Base-by-base conservation (phyloP, 495 filamentous ascomycete species). In the Trichoderma reesei region DNA sequence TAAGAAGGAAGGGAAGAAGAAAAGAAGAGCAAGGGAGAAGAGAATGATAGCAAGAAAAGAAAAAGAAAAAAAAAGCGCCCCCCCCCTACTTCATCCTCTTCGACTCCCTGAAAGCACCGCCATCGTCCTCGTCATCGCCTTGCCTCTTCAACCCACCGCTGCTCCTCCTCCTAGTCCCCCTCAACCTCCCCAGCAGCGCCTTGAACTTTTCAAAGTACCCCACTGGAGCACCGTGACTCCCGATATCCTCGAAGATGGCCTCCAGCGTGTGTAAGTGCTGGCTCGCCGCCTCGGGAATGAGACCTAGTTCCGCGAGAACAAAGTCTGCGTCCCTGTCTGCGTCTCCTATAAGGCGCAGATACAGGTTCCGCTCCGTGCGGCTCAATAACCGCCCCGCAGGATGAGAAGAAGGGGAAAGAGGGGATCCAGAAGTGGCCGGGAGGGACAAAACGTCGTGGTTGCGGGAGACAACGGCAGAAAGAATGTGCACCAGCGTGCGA, bases 401-500 rank as follows among this genome's bases (percentile, higher is more conserved):
- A 26, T 26, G 26, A 26, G 26, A 26, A 26, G 26, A 26, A 26
- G 26, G 26, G 26, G 26, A 26, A 26, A 26, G 26, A 26, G 26
- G 26, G 26, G 26, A 26, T 26, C 1, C 26, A 26, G 26, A 26
- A 26, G 26, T 26, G 26, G 26, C 26, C 26, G 26, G 26, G 26
- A 26, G 26, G 1, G 26, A 26, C 26, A 26, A 26, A 26, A 71
- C 63, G 59, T 75, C 72, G 41, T 64, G 60, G 67, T 73, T 72
- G 46, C 70, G 71, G 46, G 64, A 48, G 20, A 69, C 71, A 1
- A 80, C 74, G n/a, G 71, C 67, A 41, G 70, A 67, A 37, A 81
- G 75, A 16, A 77, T 75, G 63, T 72, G 69, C 14, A 79, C 69
- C 8, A 79, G 68, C 0, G 79, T 71, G 9, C 68, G 71, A 18